Conservation (phyloP, 139 green algal species). For the Nannochloris sp. region DNA sequence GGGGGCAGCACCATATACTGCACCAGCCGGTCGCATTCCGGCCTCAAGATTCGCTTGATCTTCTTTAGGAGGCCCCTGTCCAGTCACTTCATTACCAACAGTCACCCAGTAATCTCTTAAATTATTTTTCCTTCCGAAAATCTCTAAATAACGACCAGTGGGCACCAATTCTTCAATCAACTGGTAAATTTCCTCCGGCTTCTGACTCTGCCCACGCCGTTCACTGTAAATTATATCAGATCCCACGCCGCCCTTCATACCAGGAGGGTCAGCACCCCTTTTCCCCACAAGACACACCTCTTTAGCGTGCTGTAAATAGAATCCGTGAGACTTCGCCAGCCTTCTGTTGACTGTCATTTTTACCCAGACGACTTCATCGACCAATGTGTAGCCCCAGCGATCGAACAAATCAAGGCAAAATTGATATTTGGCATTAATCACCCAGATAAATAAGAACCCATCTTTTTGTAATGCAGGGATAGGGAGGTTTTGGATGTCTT, state of each 20-base stretch:
- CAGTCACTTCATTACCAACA: constrained; percentile 88
- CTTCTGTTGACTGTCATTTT: constrained; percentile 90
- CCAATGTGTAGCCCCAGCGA: constrained; percentile 82
- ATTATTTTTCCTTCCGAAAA: constrained; percentile 94
- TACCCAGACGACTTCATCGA: constrained; percentile 95
- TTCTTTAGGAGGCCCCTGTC: constrained; percentile 30
- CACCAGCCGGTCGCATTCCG: not conserved
- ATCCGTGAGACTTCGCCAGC: constrained; percentile 89
- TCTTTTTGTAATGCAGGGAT: constrained; percentile 68
- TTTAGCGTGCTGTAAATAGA: constrained; percentile 93
- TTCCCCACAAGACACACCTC: constrained; percentile 79
- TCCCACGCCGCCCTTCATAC: constrained; percentile 31
- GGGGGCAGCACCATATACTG: not conserved
- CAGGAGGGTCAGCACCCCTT: constrained; percentile 44
- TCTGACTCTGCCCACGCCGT: constrained; percentile 88
- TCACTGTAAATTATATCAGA: constrained; percentile 79
- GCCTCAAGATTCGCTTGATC: not conserved
- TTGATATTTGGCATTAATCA: constrained; percentile 94
- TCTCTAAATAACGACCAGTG: constrained; percentile 76
- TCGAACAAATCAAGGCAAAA: constrained; percentile 85
- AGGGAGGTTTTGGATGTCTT: constrained; percentile 73
- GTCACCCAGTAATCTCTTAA: constrained; percentile 86
- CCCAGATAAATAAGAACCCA: constrained; percentile 87
- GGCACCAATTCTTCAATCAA: constrained; percentile 87
- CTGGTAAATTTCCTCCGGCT: constrained; percentile 94